Percentiles rank a stretch among this genome's conserved stretches.
Evolutionary conservation across 805 yeast genomes (phyloP).

Genomic region (Millerozyma acaciae): DNA sequence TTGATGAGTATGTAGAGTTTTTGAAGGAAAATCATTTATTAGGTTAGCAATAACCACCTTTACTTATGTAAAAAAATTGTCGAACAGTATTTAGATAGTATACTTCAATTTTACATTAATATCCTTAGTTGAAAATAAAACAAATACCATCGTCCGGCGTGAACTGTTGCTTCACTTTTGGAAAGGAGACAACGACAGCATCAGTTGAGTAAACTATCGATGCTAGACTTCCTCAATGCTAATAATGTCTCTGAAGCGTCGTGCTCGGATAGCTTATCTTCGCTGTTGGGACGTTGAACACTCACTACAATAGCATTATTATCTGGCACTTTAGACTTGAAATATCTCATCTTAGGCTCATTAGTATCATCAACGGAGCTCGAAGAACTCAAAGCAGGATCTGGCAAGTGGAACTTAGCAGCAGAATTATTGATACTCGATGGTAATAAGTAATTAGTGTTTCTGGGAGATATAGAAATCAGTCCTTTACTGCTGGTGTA

Average conservation of each 20-base stretch:
- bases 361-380: conserved; percentile 4
- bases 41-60: background rate
- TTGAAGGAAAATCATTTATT: conserved; percentile 25
- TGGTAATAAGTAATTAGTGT: background rate
- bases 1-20: conserved; percentile 78
- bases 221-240: conserved; percentile 38
- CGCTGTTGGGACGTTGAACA: conserved; percentile 1
- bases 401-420: conserved; percentile 32
- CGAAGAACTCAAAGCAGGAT: conserved; percentile 30
- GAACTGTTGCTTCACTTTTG: too few species aligned
- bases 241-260: conserved; percentile 38
- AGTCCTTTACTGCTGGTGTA: conserved; percentile 4
- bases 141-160: too few species aligned
- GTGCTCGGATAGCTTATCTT: conserved; percentile 20
- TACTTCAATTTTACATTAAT: too few species aligned
- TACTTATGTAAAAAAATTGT: background rate
- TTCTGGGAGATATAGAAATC: background rate
- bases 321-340: conserved; percentile 27
- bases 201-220: conserved; percentile 37
- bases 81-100: background rate
- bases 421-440: background rate
- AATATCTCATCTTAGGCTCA: conserved; percentile 26
- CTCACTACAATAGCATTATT: conserved; percentile 16
- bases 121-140: too few species aligned
- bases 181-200: too few species aligned